Percentiles rank a stretch among this genome's conserved stretches.
Conservation (phyloP, 805 yeast genomes). For the Starmera pachycereana region DNA sequence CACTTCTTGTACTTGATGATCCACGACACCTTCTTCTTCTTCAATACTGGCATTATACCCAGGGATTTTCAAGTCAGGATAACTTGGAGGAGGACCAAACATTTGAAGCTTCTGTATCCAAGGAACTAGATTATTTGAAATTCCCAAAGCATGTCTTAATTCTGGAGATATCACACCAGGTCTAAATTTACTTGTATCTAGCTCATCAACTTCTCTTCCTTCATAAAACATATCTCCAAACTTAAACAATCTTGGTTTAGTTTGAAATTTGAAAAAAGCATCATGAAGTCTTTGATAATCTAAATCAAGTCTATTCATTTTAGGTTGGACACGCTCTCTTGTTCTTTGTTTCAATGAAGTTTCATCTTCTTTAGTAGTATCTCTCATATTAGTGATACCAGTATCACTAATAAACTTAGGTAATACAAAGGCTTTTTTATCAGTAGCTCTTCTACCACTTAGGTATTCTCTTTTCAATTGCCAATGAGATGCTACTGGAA, state of each 20-base stretch:
- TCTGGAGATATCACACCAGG: conserved; percentile 65
- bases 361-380: conserved; percentile 41
- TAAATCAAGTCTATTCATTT: conserved; percentile 74
- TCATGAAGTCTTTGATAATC: conserved; percentile 76
- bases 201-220: conserved; percentile 51
- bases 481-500: conserved; percentile 86
- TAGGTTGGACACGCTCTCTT: conserved; percentile 82
- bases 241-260: conserved; percentile 54
- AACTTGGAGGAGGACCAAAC: conserved; percentile 78
- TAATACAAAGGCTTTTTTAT: conserved; percentile 60
- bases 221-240: conserved; percentile 79
- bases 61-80: conserved; percentile 52
- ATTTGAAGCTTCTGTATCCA: conserved; percentile 67
- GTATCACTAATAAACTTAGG: conserved; percentile 75
- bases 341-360: conserved; percentile 54
- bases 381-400: conserved; percentile 82
- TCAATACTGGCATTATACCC: conserved; percentile 35
- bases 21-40: conserved; percentile 26
- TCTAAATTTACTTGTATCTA: conserved; percentile 28
- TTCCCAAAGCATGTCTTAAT: conserved; percentile 60
- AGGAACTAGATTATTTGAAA: conserved; percentile 49
- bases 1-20: conserved; percentile 13
- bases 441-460: conserved; percentile 53
- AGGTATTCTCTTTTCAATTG: conserved; percentile 64
- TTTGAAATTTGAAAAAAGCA: conserved; percentile 78